phyloP scores from a whole-genome alignment of 352 stramenopile genomes.

The Pythium sukuiense region DNA sequence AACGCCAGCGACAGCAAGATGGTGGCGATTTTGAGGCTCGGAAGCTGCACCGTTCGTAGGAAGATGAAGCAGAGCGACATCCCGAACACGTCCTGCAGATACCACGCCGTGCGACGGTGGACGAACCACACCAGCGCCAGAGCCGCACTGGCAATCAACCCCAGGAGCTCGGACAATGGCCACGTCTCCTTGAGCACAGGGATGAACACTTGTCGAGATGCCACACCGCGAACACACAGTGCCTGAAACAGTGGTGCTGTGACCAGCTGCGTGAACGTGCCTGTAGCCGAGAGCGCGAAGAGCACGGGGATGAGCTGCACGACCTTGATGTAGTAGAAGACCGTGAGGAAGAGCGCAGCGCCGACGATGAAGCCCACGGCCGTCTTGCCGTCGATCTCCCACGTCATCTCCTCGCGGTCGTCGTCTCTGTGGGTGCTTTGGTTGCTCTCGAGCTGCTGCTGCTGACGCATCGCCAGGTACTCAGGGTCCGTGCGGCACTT shows the following conservation, averaged over 20 bases:
- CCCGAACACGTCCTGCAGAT: constrained; percentile 92
- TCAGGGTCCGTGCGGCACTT: constrained; percentile 24
- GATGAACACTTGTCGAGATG: constrained; percentile 37
- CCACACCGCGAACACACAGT: constrained; percentile 32
- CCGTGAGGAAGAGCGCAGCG: constrained; percentile 56
- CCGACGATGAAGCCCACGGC: constrained; percentile 66
- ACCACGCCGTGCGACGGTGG: constrained; percentile 69
- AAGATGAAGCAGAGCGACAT: constrained; percentile 93
- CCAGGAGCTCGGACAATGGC: constrained; percentile 53
- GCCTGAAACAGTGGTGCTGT: constrained; percentile 38
- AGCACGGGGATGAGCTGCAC: constrained; percentile 58
- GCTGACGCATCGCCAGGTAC: constrained; percentile 23
- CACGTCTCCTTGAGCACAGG: constrained; percentile 40
- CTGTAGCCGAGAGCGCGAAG: constrained; percentile 57
- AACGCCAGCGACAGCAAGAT: constrained; percentile 91
- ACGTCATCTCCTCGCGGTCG: constrained; percentile 36
- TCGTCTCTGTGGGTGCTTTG: constrained; percentile 12
- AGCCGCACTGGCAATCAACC: constrained; percentile 32
- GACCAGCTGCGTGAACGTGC: constrained; percentile 58
- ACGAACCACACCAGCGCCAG: constrained; percentile 66
- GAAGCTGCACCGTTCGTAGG: constrained; percentile 88
- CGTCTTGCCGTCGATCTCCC: constrained; percentile 60
- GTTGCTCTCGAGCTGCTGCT: constrained; percentile 24
- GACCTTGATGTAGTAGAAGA: constrained; percentile 77
- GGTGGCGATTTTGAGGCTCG: constrained; percentile 89